Conservation (phyloP, 1,139 yeast species). For the Arxiozyma slooffiae region DNA sequence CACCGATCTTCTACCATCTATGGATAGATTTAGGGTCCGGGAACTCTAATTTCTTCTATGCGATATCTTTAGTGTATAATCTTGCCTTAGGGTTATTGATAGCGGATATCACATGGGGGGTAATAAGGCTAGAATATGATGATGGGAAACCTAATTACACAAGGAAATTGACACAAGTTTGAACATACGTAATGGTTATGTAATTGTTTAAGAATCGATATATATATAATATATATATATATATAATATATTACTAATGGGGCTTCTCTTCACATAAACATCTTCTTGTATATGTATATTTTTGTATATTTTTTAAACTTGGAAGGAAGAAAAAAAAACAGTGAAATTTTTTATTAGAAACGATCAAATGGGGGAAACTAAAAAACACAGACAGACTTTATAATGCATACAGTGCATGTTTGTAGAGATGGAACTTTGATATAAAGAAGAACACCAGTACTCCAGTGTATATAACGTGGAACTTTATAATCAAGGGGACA, state of each 20-base stretch:
- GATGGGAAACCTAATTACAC: constrained; percentile 24
- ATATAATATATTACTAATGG: neutral
- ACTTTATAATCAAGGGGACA: no score
- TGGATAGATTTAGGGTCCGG: constrained; percentile 96
- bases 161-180: constrained; percentile 31
- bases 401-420: no score
- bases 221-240: neutral
- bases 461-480: no score
- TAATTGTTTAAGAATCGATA: neutral
- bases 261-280: no score
- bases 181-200: neutral
- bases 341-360: neutral
- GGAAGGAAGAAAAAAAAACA: neutral
- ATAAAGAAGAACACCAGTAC: no score
- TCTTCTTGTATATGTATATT: no score
- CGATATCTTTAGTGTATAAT: constrained; percentile 77
- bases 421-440: no score
- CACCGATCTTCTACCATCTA: constrained; percentile 85
- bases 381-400: no score
- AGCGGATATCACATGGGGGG: constrained; percentile 77
- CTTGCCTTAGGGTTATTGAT: constrained; percentile 59
- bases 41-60: constrained; percentile 90
- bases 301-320: no score
- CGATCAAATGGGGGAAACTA: neutral
- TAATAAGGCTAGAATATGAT: constrained; percentile 61